Conservation (phyloP, 2,329 filamentous ascomycete species). For the Aspergillus ibericus region DNA sequence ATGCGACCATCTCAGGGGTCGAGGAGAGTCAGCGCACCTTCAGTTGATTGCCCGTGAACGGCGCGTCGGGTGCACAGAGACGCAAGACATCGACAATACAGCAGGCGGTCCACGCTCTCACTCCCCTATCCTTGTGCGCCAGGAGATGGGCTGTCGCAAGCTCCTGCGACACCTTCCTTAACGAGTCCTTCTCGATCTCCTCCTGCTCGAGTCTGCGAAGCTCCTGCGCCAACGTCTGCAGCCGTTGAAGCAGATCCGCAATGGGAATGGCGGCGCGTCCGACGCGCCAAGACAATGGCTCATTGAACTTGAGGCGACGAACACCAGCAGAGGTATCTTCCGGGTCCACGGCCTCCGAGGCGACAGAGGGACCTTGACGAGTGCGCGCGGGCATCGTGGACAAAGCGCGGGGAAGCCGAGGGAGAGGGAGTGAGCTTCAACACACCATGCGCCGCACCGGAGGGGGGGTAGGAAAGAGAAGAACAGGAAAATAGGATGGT, state of each 20-base stretch:
- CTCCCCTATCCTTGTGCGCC: conserved; percentile 88
- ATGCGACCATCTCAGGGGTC: background rate
- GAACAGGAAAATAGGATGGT: background rate
- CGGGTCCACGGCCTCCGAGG: conserved; percentile 31
- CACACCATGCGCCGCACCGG: conserved; percentile 20
- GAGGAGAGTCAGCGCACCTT: conserved; percentile 61
- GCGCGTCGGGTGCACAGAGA: conserved; percentile 90
- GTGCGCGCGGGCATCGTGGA: conserved; percentile 46
- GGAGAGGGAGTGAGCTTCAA: conserved; percentile 17
- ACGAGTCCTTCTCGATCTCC: conserved; percentile 76
- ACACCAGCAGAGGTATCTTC: conserved; percentile 36
- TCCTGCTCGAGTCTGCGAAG: conserved; percentile 85
- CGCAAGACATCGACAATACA: conserved; percentile 92
- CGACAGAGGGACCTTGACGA: conserved; percentile 37
- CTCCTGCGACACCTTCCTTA: conserved; percentile 80
- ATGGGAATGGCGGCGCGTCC: conserved; percentile 80
- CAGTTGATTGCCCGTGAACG: conserved; percentile 84
- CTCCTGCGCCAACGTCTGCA: conserved; percentile 79
- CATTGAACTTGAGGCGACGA: conserved; percentile 69
- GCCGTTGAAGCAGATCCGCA: conserved; percentile 74
- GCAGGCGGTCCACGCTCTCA: conserved; percentile 82
- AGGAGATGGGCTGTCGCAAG: conserved; percentile 79
- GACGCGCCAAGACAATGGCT: conserved; percentile 85
- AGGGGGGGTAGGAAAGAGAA: background rate
- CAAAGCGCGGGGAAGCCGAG: conserved; percentile 26